Evolutionary conservation across 2,329 filamentous ascomycete genomes (phyloP), one percentile per base, ranked within the genome.

Genomic region (Arthroderma sp.): DNA sequence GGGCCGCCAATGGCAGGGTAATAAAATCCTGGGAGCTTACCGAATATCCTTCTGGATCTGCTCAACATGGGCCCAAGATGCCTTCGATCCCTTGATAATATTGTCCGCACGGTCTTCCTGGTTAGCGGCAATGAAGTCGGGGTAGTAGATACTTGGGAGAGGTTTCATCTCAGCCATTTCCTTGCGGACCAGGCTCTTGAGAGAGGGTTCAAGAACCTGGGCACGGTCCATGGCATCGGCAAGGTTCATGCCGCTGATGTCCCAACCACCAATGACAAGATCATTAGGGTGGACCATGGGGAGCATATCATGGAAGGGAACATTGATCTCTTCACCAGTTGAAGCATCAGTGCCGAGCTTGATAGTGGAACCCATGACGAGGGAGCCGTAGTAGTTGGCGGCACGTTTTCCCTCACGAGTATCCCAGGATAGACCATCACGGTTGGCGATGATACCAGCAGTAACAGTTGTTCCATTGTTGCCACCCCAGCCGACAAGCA

Each of bases 391-490:
- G 78, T 96, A 98, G 71, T 98, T 98, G 68, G 91, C 83, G 53
- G 77, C 72, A 52, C 80, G 86, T 54, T 77, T 70, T 43, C 88
- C 88, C 67, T 95, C 86, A 60, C 89, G 88, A 58, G 91, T 96
- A 53, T 95, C 86, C 91, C 91, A 98, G 50, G 74, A 72, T 48
- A 96, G 77, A 48, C 78, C 75, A 56, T 82, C 84, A 62, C 86
- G 84, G 70, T 98, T 98, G 68, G 89, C 91, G 63, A 98, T 77
- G 68, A 98, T 94, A 65, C 89, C 91, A 50, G 91, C 91, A 48
- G 91, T 96, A 51, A 98, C 86, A 47, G 91, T 98, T 54, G 86
- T 86, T 54, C 91, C 91, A 64, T 98, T 98, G 78, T 98, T 98
- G 61, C 91, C 91, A 68, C 91, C 91, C 80, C 83, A 89, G 52